Evolutionary conservation across 2,329 filamentous ascomycete species (phyloP), one percentile per base, ranked within the genome.

Genomic region (Aureobasidium lini): DNA sequence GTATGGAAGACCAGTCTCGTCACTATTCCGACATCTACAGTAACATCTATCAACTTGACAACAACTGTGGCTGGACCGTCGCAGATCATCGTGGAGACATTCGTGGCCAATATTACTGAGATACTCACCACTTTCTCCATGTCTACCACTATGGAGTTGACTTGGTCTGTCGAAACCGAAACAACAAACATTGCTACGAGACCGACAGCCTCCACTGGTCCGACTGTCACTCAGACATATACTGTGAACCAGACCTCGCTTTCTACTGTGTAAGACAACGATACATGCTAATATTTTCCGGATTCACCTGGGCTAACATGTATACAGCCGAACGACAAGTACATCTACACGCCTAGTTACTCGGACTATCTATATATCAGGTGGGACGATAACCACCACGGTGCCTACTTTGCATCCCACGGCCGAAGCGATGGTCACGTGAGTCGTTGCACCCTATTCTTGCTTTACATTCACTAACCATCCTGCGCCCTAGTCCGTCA

Each of bases 1-100:
- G 69, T 74, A 10, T 78, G 75, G 75, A 67, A 72, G 15, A 71
- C 76, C 0, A 65, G 70, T 3, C 63, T 75, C 1, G 66, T 75
- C 6, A 77, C 76, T 0, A 56, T 67, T 7, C 73, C 70, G 0
- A 62, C 67, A 6, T 74, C 73, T 0, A 71, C 68, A 0, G 70
- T 70, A 0, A 68, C 67, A 1, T 65, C 66, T 0, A 66, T 78
- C 36, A 71, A 76, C 18, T 63, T 78, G 28, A 72, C 72, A 0
- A 74, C 72, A 0, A 76, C 72, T 0, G 63, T 78, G 29, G 63
- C 66, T 37, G 71, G 71, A 4, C 66, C 66, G 1, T 64, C 63
- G 3, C 66, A 72, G 44, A 60, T 73, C 32, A 67, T 76, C 13
- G 65, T 78, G 5, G 74, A 75, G 61, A 76, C 73, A 0, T 69